Conservation (phyloP, 129 eudicot species). For the Artemisia tridentata region DNA sequence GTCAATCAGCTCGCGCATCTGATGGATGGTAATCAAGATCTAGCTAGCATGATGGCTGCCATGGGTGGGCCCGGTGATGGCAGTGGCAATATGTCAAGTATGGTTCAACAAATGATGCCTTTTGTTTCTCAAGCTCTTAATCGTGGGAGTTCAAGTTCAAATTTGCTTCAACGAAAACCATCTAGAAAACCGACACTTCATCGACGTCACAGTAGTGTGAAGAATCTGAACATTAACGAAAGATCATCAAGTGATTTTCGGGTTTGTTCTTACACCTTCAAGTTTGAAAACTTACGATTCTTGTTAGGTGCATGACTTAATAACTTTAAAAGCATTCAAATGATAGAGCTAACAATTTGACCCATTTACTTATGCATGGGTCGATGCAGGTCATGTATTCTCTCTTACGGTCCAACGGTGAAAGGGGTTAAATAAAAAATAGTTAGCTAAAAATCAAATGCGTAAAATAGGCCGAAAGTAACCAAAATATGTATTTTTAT, state of each 20-base stretch:
- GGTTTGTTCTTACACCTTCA: conserved; percentile 48
- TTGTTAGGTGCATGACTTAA: not conserved
- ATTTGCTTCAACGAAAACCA: conserved; percentile 31
- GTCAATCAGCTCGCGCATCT: conserved; percentile 87
- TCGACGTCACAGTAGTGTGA: conserved; percentile 34
- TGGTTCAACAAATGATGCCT: conserved; percentile 99
- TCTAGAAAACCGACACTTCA: conserved; percentile 33
- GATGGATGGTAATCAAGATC: conserved; percentile 60
- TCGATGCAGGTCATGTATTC: not conserved
- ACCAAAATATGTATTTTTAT: not conserved
- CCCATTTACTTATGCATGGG: not conserved
- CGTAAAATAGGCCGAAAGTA: not conserved
- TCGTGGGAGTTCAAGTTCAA: conserved; percentile 48
- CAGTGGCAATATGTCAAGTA: conserved; percentile 71
- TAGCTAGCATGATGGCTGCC: conserved; percentile 58
- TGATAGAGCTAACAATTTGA: not conserved
- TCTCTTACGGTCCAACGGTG: not conserved
- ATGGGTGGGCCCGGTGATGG: conserved; percentile 38
- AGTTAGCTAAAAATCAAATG: not conserved
- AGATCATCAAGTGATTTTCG: conserved; percentile 38
- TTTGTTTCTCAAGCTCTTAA: conserved; percentile 82
- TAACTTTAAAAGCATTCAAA: not conserved
- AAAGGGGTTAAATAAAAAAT: too few species aligned
- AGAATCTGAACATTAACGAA: conserved; percentile 35
- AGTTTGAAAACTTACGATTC: not conserved